Percentiles rank a stretch among this genome's conserved stretches.
phyloP scores from a whole-genome alignment of 225 moss, liverwort and hornwort genomes.

The Ulota crispa region DNA sequence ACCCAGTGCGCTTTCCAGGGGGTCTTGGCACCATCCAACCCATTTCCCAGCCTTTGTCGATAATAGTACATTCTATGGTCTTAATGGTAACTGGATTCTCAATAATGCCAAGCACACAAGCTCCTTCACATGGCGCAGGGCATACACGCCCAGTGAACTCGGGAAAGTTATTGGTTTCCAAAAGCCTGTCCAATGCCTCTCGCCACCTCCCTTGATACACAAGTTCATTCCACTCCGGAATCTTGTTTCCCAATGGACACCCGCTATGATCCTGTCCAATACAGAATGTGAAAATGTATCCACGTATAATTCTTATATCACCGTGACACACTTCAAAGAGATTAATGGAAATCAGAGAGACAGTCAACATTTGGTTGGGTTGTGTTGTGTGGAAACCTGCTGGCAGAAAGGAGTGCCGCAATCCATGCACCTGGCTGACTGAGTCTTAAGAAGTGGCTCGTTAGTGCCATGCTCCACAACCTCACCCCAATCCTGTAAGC shows the following conservation, averaged over 20 bases:
- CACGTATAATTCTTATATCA: background rate
- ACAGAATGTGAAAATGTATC: background rate
- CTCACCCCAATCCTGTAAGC: constrained; percentile 71
- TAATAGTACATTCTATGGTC: constrained; percentile 86
- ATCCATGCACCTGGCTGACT: constrained; percentile 86
- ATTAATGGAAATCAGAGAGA: background rate
- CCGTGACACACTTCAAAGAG: background rate
- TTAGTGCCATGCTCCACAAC: constrained; percentile 51
- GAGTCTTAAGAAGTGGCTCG: constrained; percentile 73
- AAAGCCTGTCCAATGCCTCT: constrained; percentile 73
- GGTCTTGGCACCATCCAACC: constrained; percentile 88
- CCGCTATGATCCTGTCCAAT: constrained; percentile 69
- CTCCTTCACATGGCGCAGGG: constrained; percentile 85
- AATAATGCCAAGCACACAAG: constrained; percentile 82
- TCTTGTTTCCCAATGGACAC: constrained; percentile 85
- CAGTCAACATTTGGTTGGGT: background rate
- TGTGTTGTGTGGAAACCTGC: constrained; percentile 46
- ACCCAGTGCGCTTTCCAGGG: constrained; percentile 70
- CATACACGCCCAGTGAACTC: constrained; percentile 88
- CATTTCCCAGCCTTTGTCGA: constrained; percentile 85
- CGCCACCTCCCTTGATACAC: constrained; percentile 82
- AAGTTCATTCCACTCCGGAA: constrained; percentile 90
- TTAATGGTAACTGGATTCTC: constrained; percentile 84
- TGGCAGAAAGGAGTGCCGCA: constrained; percentile 92
- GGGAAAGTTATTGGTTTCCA: constrained; percentile 89